These are phyloP conservation scores for Bisporella sp. DNA, from an alignment of 2,329 filamentous ascomycete species.

Conservation along the genomic window DNA sequence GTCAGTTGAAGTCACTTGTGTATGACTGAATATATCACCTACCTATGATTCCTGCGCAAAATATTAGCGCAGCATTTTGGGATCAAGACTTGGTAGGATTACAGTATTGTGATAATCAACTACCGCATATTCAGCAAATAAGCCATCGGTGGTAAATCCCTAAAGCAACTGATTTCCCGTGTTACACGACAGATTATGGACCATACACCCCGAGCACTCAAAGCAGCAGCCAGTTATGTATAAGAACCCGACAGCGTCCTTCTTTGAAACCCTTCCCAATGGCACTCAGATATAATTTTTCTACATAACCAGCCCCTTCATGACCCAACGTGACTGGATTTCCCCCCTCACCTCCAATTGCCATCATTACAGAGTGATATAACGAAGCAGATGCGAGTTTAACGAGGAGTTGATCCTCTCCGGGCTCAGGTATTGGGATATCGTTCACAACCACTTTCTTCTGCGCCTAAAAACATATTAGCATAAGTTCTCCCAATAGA, in stretches of 20 bases:
- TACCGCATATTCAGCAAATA: slow-evolving; percentile 39
- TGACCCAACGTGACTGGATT: slow-evolving; percentile 35
- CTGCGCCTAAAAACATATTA: slow-evolving; percentile 1
- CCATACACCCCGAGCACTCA: slow-evolving; percentile 38
- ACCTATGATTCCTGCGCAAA: slow-evolving; percentile 42
- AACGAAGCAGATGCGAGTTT: slow-evolving; percentile 32
- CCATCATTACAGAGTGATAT: slow-evolving; percentile 32
- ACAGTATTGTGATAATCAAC: slow-evolving; percentile 39
- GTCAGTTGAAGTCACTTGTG: neutral
- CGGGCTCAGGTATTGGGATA: slow-evolving; percentile 36
- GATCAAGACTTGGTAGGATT: slow-evolving; percentile 31
- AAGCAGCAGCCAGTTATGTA: slow-evolving; percentile 40
- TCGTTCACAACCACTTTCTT: slow-evolving; percentile 35
- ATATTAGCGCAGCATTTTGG: slow-evolving; percentile 34
- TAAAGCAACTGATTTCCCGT: slow-evolving; percentile 33
- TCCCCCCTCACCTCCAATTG: slow-evolving; percentile 15
- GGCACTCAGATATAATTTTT: slow-evolving; percentile 29
- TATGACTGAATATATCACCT: neutral
- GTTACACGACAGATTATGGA: slow-evolving; percentile 35
- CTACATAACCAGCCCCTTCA: slow-evolving; percentile 39
- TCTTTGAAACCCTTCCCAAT: slow-evolving; percentile 33
- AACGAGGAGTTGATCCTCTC: slow-evolving; percentile 33
- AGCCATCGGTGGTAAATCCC: slow-evolving; percentile 36
- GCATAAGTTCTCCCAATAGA: neutral
- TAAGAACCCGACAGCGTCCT: slow-evolving; percentile 39